phyloP scores from a whole-genome alignment of 1,284 basidiomycete species.

The Inonotus hispidus region DNA sequence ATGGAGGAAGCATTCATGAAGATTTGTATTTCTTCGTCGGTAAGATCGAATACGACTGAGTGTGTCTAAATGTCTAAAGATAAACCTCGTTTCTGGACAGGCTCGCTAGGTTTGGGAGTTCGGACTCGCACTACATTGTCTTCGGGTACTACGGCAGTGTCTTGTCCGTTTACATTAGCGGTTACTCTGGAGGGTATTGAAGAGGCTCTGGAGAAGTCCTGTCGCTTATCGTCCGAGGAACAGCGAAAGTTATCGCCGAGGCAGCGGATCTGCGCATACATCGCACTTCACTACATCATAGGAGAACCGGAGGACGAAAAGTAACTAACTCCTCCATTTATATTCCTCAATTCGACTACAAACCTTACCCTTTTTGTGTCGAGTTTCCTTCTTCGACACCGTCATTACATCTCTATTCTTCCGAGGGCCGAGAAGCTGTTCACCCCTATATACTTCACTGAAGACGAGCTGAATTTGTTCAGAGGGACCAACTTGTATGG shows the following conservation, averaged over 20 bases:
- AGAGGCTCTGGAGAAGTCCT: conserved; percentile 40
- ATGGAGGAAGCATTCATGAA: conserved; percentile 47
- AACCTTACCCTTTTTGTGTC: conserved; percentile 17
- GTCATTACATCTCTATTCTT: conserved; percentile 62
- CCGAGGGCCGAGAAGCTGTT: conserved; percentile 51
- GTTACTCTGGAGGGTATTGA: conserved; percentile 55
- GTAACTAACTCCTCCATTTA: conserved; percentile 20
- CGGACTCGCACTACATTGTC: conserved; percentile 45
- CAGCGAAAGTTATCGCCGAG: conserved; percentile 55
- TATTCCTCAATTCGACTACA: neutral
- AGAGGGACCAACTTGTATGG: conserved; percentile 74
- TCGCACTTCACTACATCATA: conserved; percentile 67
- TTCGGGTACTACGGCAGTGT: conserved; percentile 53
- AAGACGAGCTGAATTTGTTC: conserved; percentile 57
- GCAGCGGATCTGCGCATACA: conserved; percentile 67
- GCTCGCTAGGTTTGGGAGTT: conserved; percentile 49
- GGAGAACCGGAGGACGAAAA: conserved; percentile 21
- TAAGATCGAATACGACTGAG: conserved; percentile 23
- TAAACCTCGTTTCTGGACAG: conserved; percentile 28
- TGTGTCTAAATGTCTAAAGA: neutral
- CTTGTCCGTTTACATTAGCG: conserved; percentile 70
- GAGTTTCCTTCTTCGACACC: conserved; percentile 42
- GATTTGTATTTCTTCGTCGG: conserved; percentile 40
- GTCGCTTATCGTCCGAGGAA: conserved; percentile 20
- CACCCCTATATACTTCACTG: conserved; percentile 75